Base-by-base conservation (phyloP, 305 asterid species). In the Fraxinus dipetala region DNA sequence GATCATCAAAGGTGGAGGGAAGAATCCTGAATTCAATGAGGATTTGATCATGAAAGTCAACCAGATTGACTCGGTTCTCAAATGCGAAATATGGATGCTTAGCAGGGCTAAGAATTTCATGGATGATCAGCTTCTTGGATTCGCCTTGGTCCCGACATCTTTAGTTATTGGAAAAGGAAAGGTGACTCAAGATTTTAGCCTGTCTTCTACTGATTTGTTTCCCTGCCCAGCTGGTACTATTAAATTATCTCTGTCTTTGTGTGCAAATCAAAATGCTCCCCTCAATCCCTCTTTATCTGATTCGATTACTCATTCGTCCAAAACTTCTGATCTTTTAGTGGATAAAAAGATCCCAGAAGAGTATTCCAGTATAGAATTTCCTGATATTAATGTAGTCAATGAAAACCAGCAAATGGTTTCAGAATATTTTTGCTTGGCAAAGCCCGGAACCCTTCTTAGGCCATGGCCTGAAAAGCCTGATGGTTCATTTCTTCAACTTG, bases 91-190 rank as follows among this genome's bases (percentile, higher is more conserved):
- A 35, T 92, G 93, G 93, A 92, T 92, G 96, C 86, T 92, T 2
- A 92, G 96, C 85, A 77, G 94, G 72, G 94, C 91, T 67, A 90
- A 89, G 86, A 84, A 82, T 35, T 84, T 83, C 79, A 85, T 92
- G 96, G 96, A 92, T 63, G 93, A 92, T 86, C 96, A 92, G 86
- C 94, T 92, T 67, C 88, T 92, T 4, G 94, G 93, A 5, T 90
- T 92, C 36, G 88, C 85, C 45, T 72, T 90, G 0, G 91, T 92
- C 84, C 93, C 92, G 0, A 63, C 87, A 61, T 87, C 93, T 34
- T 84, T 91, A 0, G 73, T 92, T 35, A 65, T 59, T 26, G 91
- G 87, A 0, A 88, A 89, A 84, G 91, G 85, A 5, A 90, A 86
- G 78, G 45, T 85, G 5, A 87, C 95, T 24, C 93, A 87, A 79